Conservation (phyloP, 1,284 basidiomycete species). For the Puccinia triticina region DNA sequence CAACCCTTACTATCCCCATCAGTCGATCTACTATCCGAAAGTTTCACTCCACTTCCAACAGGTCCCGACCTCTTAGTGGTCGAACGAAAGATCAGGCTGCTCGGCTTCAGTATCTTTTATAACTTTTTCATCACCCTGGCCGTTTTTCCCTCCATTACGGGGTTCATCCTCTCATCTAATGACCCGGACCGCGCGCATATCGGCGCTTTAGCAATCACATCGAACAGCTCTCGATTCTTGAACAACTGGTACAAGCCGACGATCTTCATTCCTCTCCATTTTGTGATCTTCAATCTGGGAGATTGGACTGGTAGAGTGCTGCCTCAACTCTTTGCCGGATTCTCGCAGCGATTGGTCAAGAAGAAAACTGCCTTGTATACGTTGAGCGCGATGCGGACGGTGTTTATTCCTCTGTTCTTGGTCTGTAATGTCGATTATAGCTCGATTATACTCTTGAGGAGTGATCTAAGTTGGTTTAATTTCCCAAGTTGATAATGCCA, state of each 20-base stretch:
- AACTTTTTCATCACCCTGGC: slow-evolving; percentile 57
- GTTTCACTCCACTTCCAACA: background rate
- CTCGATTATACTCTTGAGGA: slow-evolving; percentile 53
- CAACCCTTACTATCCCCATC: slow-evolving; percentile 1
- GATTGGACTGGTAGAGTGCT: slow-evolving; percentile 58
- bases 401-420: slow-evolving; percentile 46
- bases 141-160: slow-evolving; percentile 58
- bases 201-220: background rate
- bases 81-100: slow-evolving; percentile 56
- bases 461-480: slow-evolving; percentile 54
- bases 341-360: background rate
- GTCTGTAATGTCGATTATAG: slow-evolving; percentile 51
- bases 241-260: slow-evolving; percentile 52
- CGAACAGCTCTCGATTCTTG: slow-evolving; percentile 18
- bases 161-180: slow-evolving; percentile 53
- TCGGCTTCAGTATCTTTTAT: slow-evolving; percentile 56
- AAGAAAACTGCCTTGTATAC: background rate
- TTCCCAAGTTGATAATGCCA: background rate
- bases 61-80: slow-evolving; percentile 48
- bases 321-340: slow-evolving; percentile 54
- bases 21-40: slow-evolving; percentile 2
- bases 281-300: slow-evolving; percentile 57
- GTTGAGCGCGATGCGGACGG: slow-evolving; percentile 15
- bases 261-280: slow-evolving; percentile 55
- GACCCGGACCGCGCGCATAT: slow-evolving; percentile 2